Conservation (phyloP, 2,329 filamentous ascomycete species). For the Calonectria hongkongensis region DNA sequence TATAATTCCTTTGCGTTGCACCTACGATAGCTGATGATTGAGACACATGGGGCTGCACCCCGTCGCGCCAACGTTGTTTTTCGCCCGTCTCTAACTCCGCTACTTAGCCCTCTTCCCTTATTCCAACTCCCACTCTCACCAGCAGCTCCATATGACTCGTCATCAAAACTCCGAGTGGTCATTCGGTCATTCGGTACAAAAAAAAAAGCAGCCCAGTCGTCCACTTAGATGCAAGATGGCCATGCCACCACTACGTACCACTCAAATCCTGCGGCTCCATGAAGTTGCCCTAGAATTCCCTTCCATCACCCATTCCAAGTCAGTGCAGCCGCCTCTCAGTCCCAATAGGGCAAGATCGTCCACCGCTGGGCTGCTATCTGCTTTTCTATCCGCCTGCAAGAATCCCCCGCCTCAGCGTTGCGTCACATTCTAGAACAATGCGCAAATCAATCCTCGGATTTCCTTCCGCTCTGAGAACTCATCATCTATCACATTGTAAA, state of each 20-base stretch:
- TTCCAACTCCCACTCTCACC: background rate
- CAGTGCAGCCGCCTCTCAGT: constrained; percentile 33
- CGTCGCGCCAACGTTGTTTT: background rate
- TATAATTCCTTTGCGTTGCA: background rate
- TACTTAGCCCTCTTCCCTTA: background rate
- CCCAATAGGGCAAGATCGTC: constrained; percentile 45
- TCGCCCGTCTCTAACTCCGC: background rate
- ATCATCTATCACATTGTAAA: constrained; percentile 28
- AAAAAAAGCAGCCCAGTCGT: background rate
- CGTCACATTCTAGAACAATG: constrained; percentile 47
- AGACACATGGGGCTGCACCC: constrained; percentile 19
- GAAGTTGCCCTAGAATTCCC: constrained; percentile 33
- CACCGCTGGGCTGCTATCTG: constrained; percentile 25
- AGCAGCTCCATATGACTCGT: constrained; percentile 9
- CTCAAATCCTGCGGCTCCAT: constrained; percentile 44
- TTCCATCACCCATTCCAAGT: constrained; percentile 38
- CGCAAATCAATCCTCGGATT: constrained; percentile 26
- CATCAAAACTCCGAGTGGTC: constrained; percentile 3
- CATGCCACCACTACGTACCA: background rate
- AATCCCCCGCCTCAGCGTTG: constrained; percentile 25
- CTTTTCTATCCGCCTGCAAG: constrained; percentile 27
- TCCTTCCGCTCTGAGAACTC: constrained; percentile 20
- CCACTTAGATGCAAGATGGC: background rate
- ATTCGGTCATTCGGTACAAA: constrained; percentile 2
- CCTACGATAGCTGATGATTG: constrained; percentile 10